Evolutionary conservation across 164 flowering plant species (phyloP).

Genomic region (Dillenia turbinata): DNA sequence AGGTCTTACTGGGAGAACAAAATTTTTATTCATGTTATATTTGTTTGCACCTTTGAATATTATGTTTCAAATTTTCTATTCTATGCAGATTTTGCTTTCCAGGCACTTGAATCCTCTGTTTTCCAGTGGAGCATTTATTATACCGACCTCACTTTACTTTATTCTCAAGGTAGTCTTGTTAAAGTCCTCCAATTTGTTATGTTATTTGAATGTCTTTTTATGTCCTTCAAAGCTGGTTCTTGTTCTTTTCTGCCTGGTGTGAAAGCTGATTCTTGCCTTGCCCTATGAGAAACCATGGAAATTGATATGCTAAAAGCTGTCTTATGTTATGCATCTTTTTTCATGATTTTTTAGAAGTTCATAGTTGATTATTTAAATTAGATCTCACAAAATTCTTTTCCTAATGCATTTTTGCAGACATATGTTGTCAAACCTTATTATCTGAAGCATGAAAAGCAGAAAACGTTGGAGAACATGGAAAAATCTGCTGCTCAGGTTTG

Average conservation of each 20-base stretch:
- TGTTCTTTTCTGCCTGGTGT: neutral
- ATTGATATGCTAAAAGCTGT: too few species aligned
- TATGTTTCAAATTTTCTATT: slow-evolving; percentile 1
- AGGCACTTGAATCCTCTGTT: slow-evolving; percentile 45
- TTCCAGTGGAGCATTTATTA: slow-evolving; percentile 78
- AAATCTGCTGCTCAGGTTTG: slow-evolving; percentile 73
- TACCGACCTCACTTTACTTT: slow-evolving; percentile 84
- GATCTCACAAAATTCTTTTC: neutral
- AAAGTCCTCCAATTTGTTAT: neutral
- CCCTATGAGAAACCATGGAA: too few species aligned
- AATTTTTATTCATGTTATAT: neutral
- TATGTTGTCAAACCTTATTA: slow-evolving; percentile 72
- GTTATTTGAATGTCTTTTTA: neutral
- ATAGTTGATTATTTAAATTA: too few species aligned
- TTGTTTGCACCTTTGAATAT: neutral
- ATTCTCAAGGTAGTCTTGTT: slow-evolving; percentile 53
- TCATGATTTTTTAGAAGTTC: too few species aligned
- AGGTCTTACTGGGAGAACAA: too few species aligned
- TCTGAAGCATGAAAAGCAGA: slow-evolving; percentile 61
- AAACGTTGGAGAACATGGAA: slow-evolving; percentile 55
- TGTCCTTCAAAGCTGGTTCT: neutral
- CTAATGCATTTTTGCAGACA: slow-evolving; percentile 40
- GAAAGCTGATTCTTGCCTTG: neutral
- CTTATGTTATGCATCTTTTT: too few species aligned
- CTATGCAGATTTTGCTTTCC: slow-evolving; percentile 80